Base-by-base conservation (phyloP, 2,329 filamentous ascomycete genomes). In the Beauveria australis region DNA sequence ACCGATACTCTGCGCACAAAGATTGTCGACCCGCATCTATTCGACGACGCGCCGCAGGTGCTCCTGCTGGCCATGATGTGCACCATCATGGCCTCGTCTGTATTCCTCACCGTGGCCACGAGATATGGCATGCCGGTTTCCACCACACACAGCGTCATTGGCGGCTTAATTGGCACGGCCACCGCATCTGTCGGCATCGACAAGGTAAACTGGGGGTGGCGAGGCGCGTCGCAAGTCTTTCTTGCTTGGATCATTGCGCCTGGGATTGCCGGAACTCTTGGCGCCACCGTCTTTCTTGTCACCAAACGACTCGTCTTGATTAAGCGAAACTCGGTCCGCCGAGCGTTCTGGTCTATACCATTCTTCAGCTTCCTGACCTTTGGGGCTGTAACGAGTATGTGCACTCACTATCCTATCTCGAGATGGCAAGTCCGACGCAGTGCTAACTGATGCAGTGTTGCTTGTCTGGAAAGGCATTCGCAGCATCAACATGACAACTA, bases 41-140 rank as follows among this genome's bases (percentile, higher is more conserved):
- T 77, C 64, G 69, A 73, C 16, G 68, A 72, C 7, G 69, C 76
- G 22, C 78, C 80, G 0, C 73, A 72, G 26, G 75, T 82, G 3
- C 77, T 82, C 26, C 76, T 82, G 69, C 69, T 82, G 48, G 79
- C 72, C 61, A 84, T 85, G 78, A 78, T 81, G 65, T 82, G 80
- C 64, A 79, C 80, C 33, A 74, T 82, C 59, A 66, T 82, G 49
- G 78, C 76, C 4, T 81, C 75, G 0, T 78, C 79, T 0, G 67
- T 77, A n/a, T 83, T 80, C 63, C 74, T 83, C 16, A 82, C 79
- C 1, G 65, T 80, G 52, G 80, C 80, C 1, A 83, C 81, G 2
- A 70, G 74, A 8, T 72, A 79, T 53, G 80, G 79, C 53, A 72
- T 82, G 62, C 81, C 81, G 1, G 78, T 83, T 4, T 81, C 78